Evolutionary conservation across 371 early-diverging fungal genomes (phyloP), one percentile per base, ranked within the genome.

Genomic region (Rhizopus delemar): DNA sequence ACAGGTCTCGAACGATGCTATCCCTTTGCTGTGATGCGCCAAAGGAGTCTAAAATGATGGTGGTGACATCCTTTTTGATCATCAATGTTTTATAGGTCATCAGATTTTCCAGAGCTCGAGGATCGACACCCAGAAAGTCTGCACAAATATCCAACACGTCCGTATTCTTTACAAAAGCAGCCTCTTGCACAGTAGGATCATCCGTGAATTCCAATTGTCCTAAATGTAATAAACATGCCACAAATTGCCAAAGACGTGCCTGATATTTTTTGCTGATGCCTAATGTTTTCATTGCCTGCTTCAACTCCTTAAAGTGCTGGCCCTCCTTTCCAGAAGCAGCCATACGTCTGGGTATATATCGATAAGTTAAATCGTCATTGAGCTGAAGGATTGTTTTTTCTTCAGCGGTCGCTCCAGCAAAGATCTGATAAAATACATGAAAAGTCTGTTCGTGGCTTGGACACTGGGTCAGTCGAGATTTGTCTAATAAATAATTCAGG

Each of bases 401-500:
- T 56, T 80, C 78, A 8, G 56, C 29, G 8, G 71, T 59, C 1
- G 70, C 68, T 12, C 81, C 78, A 11, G 76, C 86, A 13, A 91
- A 71, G 15, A 97, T 79, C 54, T 93, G 88, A 69, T 96, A 93
- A 69, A 98, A 94, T 38, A 95, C 87, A 69, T 98, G 94, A 73
- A 96, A 98, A 69, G 88, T 96, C 62, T 91, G 85, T 65, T 96
- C 90, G 41, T 84, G 81, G 80, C 85, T 32, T 31, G 56, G 63
- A 29, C 57, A 52, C 12, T 76, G 73, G 3, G 84, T 78, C 8
- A 94, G 82, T 32, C 95, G 84, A 48, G 77, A 76, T 73, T 92
- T 91, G 63, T 99, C 98, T 33, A 99, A 74, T 48, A 97, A 77
- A 73, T 95, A 98, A 62, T 94, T 92, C 56, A 96, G 83, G 53